Evolutionary conservation across 257 asterid genomes (phyloP), one percentile per base, ranked within the genome.

Genomic region (Solanum sejunctum): DNA sequence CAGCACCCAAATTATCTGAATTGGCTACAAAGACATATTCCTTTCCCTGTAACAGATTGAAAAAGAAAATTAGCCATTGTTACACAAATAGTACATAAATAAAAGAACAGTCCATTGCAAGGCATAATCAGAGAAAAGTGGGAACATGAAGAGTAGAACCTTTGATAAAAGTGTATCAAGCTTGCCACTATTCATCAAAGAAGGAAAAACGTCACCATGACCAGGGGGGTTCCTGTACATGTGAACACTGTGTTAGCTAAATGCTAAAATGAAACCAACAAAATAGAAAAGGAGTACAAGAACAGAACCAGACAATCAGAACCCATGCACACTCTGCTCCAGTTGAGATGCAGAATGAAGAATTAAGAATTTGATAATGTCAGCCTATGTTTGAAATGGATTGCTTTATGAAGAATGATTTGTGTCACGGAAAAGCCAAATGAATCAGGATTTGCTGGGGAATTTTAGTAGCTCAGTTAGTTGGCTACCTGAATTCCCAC

Each of bases 1-100:
- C 86, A 64, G 99, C 99, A 26, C 99, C 99, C 95, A 97, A 89
- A 89, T 97, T 97, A 89, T 97, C 99, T 49, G 99, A 90, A 92
- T 97, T 97, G 85, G 99, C 99, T 84, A 93, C 88, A 85, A 97
- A 97, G 85, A 95, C 94, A 41, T 95, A 97, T 87, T 97, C 99
- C 89, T 95, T 97, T 85, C 99, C 99, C 99, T 97, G 92, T 83
- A 79, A 85, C 70, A 49, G 49, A n/a, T 72, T 8, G 84, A 28
- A 79, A 54, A 66, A 49, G 23, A 43, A 60, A 41, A 13, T 52
- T 64, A 83, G 63, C 45, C 26, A 17, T 23, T 51, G 63, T 77
- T 26, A 51, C 7, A 26, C 82, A 51, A 49, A 16, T 47, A 51
- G 21, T 26, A 77, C 26, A 77, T 23, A 51, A 26, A 77, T 4